Conservation (phyloP, 2,329 filamentous ascomycete species). For the Penicillium sclerotiorum region DNA sequence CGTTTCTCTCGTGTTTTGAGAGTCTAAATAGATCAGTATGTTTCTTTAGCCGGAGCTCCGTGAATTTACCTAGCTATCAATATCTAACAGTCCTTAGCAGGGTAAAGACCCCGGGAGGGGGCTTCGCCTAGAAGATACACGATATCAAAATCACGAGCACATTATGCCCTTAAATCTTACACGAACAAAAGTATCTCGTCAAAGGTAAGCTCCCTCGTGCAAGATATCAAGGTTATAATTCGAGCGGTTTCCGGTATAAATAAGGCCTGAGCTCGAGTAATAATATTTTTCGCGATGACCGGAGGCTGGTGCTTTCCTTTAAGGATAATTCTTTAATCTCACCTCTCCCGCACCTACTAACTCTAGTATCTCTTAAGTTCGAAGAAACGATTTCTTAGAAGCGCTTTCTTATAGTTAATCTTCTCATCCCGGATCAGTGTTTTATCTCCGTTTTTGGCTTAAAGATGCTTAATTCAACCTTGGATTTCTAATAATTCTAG, state of each 20-base stretch:
- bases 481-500: slow-evolving; percentile 13
- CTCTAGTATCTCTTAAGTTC: slow-evolving; percentile 18
- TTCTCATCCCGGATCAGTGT: slow-evolving; percentile 5
- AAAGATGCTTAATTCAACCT: slow-evolving; percentile 13
- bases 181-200: slow-evolving; percentile 21
- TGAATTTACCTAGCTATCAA: slow-evolving; percentile 15
- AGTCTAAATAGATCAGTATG: slow-evolving; percentile 14
- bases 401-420: slow-evolving; percentile 16
- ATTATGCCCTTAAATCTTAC: slow-evolving; percentile 15
- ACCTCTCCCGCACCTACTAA: slow-evolving; percentile 16
- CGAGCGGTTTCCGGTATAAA: slow-evolving; percentile 20
- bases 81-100: slow-evolving; percentile 9
- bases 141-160: slow-evolving; percentile 16
- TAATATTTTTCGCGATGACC: slow-evolving; percentile 9
- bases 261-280: slow-evolving; percentile 16
- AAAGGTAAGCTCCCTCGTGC: slow-evolving; percentile 12
- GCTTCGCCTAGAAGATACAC: slow-evolving; percentile 20
- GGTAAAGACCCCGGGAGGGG: slow-evolving; percentile 13
- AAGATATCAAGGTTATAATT: slow-evolving; percentile 17
- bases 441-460: slow-evolving; percentile 5
- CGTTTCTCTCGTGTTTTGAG: slow-evolving; percentile 16
- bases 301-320: slow-evolving; percentile 14
- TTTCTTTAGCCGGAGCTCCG: slow-evolving; percentile 5
- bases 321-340: slow-evolving; percentile 20
- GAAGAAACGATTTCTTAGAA: slow-evolving; percentile 10